A percentile compares a stretch with the other conserved stretches of the same genome.
phyloP scores from a whole-genome alignment of 169 alveolate species.

The Plasmodium knowlesi region DNA sequence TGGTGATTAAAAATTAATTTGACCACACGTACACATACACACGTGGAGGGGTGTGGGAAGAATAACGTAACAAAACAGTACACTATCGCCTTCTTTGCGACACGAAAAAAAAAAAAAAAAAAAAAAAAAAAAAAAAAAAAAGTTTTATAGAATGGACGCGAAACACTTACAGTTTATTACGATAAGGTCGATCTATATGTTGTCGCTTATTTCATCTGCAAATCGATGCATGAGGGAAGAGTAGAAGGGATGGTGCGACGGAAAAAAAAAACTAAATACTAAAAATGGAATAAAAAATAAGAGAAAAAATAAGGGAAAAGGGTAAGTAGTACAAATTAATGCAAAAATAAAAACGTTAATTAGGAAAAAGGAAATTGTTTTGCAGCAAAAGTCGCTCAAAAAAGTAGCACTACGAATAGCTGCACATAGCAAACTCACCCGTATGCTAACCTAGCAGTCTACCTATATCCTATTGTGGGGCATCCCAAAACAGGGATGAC shows the following conservation, averaged over 20 bases:
- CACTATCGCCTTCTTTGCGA: neutral
- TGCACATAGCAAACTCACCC: neutral
- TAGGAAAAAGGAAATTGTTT: neutral
- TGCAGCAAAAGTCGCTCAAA: neutral
- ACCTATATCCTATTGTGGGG: neutral
- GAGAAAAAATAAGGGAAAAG: too few species aligned
- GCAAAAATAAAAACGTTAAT: neutral
- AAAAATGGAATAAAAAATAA: too few species aligned
- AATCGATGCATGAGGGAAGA: neutral
- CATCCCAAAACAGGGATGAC: constrained; percentile 25
- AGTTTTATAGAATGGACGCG: neutral
- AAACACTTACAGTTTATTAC: too few species aligned
- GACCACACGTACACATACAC: neutral
- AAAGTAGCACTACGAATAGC: neutral
- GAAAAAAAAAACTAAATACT: neutral
- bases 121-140: too few species aligned
- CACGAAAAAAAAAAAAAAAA: neutral
- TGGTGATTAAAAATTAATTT: neutral
- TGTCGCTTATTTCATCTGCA: neutral
- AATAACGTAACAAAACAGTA: neutral
- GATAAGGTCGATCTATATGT: neutral
- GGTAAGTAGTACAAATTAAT: neutral
- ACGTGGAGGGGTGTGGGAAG: neutral
- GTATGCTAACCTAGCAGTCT: neutral
- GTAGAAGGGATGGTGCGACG: neutral